Percentiles rank a stretch among this genome's conserved stretches.
Conservation (phyloP, 306 rosid genomes). For the Dicorynia guianensis region DNA sequence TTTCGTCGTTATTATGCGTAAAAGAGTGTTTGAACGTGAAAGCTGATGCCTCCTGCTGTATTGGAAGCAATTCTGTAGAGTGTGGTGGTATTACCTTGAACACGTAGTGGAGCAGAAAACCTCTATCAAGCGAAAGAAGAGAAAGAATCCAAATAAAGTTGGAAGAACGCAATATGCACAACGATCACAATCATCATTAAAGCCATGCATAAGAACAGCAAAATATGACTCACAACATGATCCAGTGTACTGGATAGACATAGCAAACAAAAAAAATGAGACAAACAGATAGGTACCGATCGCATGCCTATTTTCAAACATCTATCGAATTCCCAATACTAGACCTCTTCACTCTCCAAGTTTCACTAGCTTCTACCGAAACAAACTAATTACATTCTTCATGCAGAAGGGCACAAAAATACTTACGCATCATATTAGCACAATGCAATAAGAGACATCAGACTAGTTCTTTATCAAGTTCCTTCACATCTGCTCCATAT, state of each 20-base stretch:
- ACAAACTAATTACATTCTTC: conserved; percentile 50
- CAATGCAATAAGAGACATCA: conserved; percentile 36
- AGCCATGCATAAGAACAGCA: conserved; percentile 40
- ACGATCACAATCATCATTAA: conserved; percentile 4
- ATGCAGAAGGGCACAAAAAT: conserved; percentile 42
- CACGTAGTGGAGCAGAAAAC: no score
- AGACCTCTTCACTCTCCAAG: conserved; percentile 40
- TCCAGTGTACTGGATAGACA: conserved; percentile 37
- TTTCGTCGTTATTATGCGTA: no score
- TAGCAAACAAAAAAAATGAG: conserved; percentile 30
- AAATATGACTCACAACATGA: conserved; percentile 38
- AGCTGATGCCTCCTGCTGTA: no score
- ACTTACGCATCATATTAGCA: conserved; percentile 40
- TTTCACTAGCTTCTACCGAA: conserved; percentile 39
- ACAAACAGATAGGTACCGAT: conserved; percentile 41
- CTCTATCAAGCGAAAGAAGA: no score
- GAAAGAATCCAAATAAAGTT: no score
- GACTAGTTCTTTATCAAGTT: conserved; percentile 13
- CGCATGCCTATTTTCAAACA: conserved; percentile 36
- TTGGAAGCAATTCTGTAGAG: no score
- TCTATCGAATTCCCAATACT: conserved; percentile 41
- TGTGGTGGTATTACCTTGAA: no score
- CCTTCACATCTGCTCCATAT: conserved; percentile 31
- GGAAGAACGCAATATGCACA: no score
- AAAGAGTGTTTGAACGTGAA: no score